phyloP scores from a whole-genome alignment of 2,329 filamentous ascomycete genomes.

The Diplodia intermedia region DNA sequence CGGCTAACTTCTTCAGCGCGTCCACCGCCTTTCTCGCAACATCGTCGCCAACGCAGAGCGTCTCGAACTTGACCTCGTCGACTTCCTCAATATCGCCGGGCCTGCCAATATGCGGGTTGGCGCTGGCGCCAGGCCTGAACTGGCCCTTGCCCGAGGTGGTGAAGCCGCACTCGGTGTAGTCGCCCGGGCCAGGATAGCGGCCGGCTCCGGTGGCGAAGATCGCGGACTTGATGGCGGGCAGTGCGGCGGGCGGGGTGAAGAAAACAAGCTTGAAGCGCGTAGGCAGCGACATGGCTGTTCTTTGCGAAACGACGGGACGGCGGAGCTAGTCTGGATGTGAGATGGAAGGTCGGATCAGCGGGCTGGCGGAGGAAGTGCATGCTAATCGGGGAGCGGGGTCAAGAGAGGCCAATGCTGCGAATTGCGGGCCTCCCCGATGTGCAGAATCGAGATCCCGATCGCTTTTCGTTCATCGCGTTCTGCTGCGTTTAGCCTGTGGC shows the following conservation, averaged over 20 bases:
- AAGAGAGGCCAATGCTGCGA: neutral
- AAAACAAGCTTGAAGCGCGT: constrained; percentile 55
- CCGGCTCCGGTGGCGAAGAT: constrained; percentile 57
- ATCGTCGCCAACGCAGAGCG: constrained; percentile 66
- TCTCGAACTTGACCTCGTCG: constrained; percentile 68
- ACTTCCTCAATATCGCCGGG: constrained; percentile 65
- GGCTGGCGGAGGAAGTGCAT: neutral
- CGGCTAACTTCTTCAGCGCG: constrained; percentile 68
- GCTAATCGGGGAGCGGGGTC: constrained; percentile 6
- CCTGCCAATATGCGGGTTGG: constrained; percentile 69
- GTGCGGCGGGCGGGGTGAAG: constrained; percentile 50
- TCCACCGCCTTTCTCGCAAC: constrained; percentile 63
- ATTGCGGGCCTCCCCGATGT: constrained; percentile 24
- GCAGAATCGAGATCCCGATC: constrained; percentile 20
- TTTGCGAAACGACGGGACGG: neutral
- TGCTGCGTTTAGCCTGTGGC: constrained; percentile 2
- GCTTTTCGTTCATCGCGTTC: neutral
- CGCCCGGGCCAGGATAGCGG: constrained; percentile 49
- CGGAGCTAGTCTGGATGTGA: constrained; percentile 2
- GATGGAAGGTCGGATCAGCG: constrained; percentile 11
- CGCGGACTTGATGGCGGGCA: constrained; percentile 51
- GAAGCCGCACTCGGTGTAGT: constrained; percentile 55
- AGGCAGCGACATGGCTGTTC: constrained; percentile 29
- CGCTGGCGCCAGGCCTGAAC: constrained; percentile 67
- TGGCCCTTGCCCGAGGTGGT: constrained; percentile 64